Evolutionary conservation across 805 yeast genomes (phyloP), one percentile per base, ranked within the genome.

Genomic region (Sugiyamaella mastotermitis): DNA sequence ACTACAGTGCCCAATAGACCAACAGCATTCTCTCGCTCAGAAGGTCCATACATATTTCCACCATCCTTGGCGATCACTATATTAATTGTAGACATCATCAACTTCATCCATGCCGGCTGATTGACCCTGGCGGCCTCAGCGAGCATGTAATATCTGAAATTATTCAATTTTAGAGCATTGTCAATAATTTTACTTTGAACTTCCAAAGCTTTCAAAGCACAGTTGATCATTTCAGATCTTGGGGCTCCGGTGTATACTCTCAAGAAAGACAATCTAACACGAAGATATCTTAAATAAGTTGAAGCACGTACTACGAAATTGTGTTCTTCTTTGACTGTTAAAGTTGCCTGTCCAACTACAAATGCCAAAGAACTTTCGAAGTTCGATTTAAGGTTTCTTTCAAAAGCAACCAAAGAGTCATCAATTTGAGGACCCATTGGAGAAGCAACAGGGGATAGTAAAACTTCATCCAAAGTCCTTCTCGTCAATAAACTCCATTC

Each of bases 401-500:
- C 37, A 15, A 28, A 33, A 13, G 32, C n/a, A 6, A 20, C 18
- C 10, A 22, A n/a, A 11, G 39, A 16, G 8, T 11, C 17, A 10
- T 40, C 40, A 5, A 17, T 11, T 9, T 26, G 16, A 8, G 22
- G 19, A 5, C 22, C 27, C 5, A 23, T 17, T 8, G 31, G 22
- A 11, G 37, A 32, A 3, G 16, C 18, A n/a, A 7, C 14, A 4
- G 47, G 47, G 10, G 27, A 22, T 22, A 43, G 35, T 14, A 43
- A 18, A 10, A 41, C 44, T 15, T 41, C 36, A 22, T 43, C 40
- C 11, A 43, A 33, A 2, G 38, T 23, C 8, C 28, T 38, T 2
- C 47, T 32, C 20, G 24, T n/a, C 19, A 40, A 22, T 18, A 38
- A 11, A 18, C 34, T 13, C 44, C 45, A 43, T 8, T 43, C 42